A percentile compares a stretch with the other conserved stretches of the same genome.
Conservation (phyloP, 2,329 filamentous ascomycete genomes). For the Curvularia spicifera region DNA sequence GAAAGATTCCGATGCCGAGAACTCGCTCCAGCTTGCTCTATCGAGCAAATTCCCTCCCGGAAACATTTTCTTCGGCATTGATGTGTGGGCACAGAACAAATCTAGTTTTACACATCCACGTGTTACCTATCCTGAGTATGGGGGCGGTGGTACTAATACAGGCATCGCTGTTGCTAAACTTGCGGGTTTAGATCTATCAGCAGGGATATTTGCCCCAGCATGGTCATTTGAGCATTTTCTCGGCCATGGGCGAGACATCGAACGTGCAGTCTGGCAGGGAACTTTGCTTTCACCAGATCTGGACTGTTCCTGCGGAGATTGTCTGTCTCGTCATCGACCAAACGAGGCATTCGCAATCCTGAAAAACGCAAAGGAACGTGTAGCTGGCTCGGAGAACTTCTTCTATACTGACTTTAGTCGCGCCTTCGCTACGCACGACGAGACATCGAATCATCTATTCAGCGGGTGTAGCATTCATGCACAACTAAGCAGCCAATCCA, state of each 20-base stretch:
- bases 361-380: constrained; percentile 35
- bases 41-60: constrained; percentile 30
- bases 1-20: constrained; percentile 38
- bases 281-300: constrained; percentile 30
- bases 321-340: constrained; percentile 23
- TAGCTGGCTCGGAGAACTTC: constrained; percentile 46
- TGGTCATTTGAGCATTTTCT: constrained; percentile 57
- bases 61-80: constrained; percentile 53
- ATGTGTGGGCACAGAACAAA: constrained; percentile 56
- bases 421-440: constrained; percentile 35
- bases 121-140: constrained; percentile 47
- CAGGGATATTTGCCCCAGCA: constrained; percentile 55
- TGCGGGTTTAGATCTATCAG: constrained; percentile 44
- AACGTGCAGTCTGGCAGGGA: constrained; percentile 49
- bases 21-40: constrained; percentile 35
- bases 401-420: constrained; percentile 50
- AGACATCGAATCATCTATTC: constrained; percentile 23
- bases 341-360: constrained; percentile 38
- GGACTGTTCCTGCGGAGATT: constrained; percentile 45
- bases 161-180: constrained; percentile 51
- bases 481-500: constrained; percentile 44
- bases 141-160: constrained; percentile 53
- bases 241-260: constrained; percentile 31
- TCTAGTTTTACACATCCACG: constrained; percentile 37
- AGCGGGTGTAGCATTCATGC: constrained; percentile 29